Evolutionary conservation across 73 alveolate genomes (phyloP).

Genomic region (Paramecium sonneborni): DNA sequence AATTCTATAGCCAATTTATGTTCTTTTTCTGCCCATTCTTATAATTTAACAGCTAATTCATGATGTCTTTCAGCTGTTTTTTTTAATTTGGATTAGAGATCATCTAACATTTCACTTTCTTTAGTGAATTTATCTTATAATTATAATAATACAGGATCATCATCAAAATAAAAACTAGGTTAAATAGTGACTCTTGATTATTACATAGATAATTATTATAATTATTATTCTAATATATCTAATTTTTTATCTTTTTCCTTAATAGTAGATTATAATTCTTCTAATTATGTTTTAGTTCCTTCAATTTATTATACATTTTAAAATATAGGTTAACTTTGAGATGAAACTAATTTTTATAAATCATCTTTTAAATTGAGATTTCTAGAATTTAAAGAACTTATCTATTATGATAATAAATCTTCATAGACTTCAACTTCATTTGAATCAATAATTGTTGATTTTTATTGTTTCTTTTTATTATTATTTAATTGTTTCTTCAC

Average conservation of each 20-base stretch:
- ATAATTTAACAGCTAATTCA: conserved; percentile 36
- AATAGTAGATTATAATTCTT: not conserved
- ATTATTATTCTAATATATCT: not conserved
- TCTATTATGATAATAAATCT: not conserved
- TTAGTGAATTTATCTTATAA: conserved; percentile 23
- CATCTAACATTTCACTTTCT: conserved; percentile 46
- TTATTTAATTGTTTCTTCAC: not conserved
- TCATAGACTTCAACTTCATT: not conserved
- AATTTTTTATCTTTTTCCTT: conserved; percentile 19
- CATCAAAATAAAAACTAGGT: conserved; percentile 54
- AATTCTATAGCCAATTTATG: conserved; percentile 40
- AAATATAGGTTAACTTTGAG: not conserved
- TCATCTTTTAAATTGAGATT: conserved; percentile 23
- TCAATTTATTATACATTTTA: not conserved
- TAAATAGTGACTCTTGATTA: not conserved
- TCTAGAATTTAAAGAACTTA: not conserved
- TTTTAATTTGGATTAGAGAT: not conserved
- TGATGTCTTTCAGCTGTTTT: conserved; percentile 49
- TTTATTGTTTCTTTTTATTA: conserved; percentile 41
- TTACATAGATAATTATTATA: not conserved
- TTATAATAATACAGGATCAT: conserved; percentile 3
- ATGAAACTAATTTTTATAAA: not conserved
- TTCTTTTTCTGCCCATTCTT: conserved; percentile 45
- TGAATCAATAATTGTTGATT: not conserved
- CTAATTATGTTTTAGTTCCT: not conserved